Base-by-base conservation (phyloP, 2,329 filamentous ascomycete genomes). In the Herpotrichia juniperi region DNA sequence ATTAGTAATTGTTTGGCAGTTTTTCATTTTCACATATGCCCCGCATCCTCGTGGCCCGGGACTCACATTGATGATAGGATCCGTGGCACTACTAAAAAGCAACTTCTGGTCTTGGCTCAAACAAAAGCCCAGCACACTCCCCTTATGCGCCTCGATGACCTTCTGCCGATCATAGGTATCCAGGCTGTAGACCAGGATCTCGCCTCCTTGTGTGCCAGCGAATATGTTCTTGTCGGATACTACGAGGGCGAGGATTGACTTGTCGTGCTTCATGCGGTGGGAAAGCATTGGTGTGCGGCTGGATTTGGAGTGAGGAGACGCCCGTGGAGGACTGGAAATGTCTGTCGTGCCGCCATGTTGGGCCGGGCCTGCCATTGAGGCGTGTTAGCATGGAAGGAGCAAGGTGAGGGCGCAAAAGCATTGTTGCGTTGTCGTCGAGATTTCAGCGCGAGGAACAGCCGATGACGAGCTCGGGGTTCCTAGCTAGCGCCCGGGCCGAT, bases 51-150 rank as follows among this genome's bases (percentile, higher is more conserved):
- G 14, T 2, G 9, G 17, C 42, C 14, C 6, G 28, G 9, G 30
- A 24, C 73, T 57, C 69, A 85, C 91, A 71, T 96, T 97, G 68
- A 97, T 88, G 52, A 97, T 89, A 1, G 93, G 90, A 68, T 99
- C 94, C 61, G 92, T 93, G 9, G 92, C 93, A 63, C 90, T 96
- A 10, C 93, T 97, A 74, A 99, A 93, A 9, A 99, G 83, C 25
- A 96, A 80, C 14, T 80, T 81, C 56, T 85, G 81, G 71, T 96
- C 87, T 46, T 86, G 82, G 8, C 90, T 93, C 22, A 99, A 81
- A 68, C 87, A 89, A 2, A 99, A 82, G 51, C 88, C 91, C 42
- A 99, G 85, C 19, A 99, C 90, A 68, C 91, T 96, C 49, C 94
- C 90, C 69, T 91, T 89, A 77, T 99, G 94, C 4, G 91, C 94